phyloP scores from a whole-genome alignment of 352 stramenopile genomes.

The Phytophthora agathidicida region DNA sequence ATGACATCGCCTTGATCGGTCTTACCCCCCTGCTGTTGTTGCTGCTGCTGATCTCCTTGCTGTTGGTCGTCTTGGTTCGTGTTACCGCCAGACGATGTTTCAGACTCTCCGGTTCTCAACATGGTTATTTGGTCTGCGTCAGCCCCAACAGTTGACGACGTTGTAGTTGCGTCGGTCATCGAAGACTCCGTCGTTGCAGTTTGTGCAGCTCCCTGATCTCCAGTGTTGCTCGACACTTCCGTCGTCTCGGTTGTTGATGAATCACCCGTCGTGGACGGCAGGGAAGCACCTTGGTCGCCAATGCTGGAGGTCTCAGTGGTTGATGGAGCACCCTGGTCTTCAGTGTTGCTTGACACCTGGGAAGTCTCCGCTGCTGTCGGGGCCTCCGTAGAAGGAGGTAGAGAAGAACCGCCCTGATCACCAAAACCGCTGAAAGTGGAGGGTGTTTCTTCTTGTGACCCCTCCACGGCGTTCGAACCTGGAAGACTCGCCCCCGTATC shows the following conservation, averaged over 20 bases:
- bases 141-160: neutral
- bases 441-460: too few species aligned
- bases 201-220: too few species aligned
- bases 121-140: neutral
- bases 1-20: slow-evolving; percentile 5
- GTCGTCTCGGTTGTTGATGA: too few species aligned
- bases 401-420: too few species aligned
- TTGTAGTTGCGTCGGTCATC: neutral
- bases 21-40: neutral
- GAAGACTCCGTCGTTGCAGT: too few species aligned
- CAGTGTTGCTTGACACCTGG: neutral
- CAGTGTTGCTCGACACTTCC: too few species aligned
- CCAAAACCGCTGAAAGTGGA: too few species aligned
- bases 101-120: neutral
- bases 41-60: neutral
- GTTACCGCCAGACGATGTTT: neutral
- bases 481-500: too few species aligned
- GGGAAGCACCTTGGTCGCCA: too few species aligned
- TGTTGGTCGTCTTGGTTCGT: neutral
- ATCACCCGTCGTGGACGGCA: too few species aligned
- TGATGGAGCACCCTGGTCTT: neutral
- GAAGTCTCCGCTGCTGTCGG: too few species aligned
- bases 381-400: too few species aligned
- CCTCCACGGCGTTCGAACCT: neutral
- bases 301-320: neutral